These are phyloP conservation scores for Entelexis sorbosivorans DNA, from an alignment of 1,139 yeast genomes.

Conservation along the genomic window DNA sequence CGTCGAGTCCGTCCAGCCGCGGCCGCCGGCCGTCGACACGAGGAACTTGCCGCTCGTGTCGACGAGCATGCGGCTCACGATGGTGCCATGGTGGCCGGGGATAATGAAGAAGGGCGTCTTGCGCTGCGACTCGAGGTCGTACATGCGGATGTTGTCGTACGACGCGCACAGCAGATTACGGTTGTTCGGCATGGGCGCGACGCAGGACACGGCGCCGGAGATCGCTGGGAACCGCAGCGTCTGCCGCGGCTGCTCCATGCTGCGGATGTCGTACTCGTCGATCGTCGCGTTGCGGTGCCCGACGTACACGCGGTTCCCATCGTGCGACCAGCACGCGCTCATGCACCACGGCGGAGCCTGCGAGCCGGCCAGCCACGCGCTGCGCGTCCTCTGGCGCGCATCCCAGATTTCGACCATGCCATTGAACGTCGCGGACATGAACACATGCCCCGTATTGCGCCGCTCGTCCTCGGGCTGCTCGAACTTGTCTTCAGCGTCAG, in stretches of 20 bases:
- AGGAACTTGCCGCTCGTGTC: slow-evolving; percentile 82
- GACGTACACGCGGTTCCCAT: slow-evolving; percentile 67
- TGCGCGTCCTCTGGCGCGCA: slow-evolving; percentile 41
- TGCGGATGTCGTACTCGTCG: slow-evolving; percentile 69
- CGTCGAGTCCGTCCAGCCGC: slow-evolving; percentile 80
- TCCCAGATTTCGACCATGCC: slow-evolving; percentile 85
- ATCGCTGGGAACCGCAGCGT: slow-evolving; percentile 68
- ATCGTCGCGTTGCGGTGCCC: slow-evolving; percentile 86
- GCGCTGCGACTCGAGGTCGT: slow-evolving; percentile 48
- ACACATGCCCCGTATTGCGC: slow-evolving; percentile 33
- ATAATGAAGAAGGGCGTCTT: slow-evolving; percentile 43
- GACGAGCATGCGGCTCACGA: slow-evolving; percentile 53
- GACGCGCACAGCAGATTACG: slow-evolving; percentile 79
- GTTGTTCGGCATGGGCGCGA: slow-evolving; percentile 70
- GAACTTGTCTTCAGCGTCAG: not conserved
- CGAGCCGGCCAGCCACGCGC: slow-evolving; percentile 47
- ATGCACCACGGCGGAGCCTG: slow-evolving; percentile 92
- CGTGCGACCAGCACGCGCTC: slow-evolving; percentile 81
- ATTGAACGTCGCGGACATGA: slow-evolving; percentile 72
- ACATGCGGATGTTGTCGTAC: slow-evolving; percentile 75
- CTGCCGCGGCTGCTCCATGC: slow-evolving; percentile 46
- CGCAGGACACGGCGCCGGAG: slow-evolving; percentile 83
- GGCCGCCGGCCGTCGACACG: slow-evolving; percentile 84
- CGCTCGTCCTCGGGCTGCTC: slow-evolving; percentile 26
- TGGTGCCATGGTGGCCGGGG: slow-evolving; percentile 58